Percentiles rank a stretch among this genome's conserved stretches.
Evolutionary conservation across 352 stramenopile species (phyloP).

Genomic region (Phytophthora palmivora): DNA sequence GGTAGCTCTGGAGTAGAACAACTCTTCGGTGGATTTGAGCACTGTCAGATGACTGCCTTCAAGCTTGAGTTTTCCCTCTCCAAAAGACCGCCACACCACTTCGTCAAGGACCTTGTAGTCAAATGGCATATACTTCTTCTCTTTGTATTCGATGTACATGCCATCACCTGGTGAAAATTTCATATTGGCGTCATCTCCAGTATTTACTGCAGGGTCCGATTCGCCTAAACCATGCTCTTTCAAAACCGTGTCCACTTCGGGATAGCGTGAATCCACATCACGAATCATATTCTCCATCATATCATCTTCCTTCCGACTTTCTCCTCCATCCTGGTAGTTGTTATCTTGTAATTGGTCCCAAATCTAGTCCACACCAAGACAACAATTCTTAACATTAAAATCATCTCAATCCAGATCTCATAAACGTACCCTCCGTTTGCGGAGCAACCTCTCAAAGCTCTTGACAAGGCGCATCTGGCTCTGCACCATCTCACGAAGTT

Average conservation of each 20-base stretch:
- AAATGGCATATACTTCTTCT: slow-evolving; percentile 49
- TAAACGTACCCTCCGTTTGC: slow-evolving; percentile 41
- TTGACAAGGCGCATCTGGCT: slow-evolving; percentile 45
- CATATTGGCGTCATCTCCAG: slow-evolving; percentile 25
- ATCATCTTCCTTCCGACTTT: slow-evolving; percentile 26
- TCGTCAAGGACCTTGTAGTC: slow-evolving; percentile 34
- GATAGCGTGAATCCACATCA: slow-evolving; percentile 27
- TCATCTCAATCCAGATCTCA: neutral
- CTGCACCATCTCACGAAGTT: slow-evolving; percentile 51
- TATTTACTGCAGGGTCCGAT: slow-evolving; percentile 19
- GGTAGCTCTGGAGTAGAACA: slow-evolving; percentile 26
- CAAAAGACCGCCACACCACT: slow-evolving; percentile 42
- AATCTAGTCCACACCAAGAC: slow-evolving; percentile 15
- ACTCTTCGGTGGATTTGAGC: slow-evolving; percentile 17
- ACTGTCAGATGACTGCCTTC: slow-evolving; percentile 26
- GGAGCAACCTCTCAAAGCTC: slow-evolving; percentile 48
- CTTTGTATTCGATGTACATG: slow-evolving; percentile 43
- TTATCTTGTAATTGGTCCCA: slow-evolving; percentile 40
- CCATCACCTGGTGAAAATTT: slow-evolving; percentile 33
- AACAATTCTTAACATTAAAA: slow-evolving; percentile 4
- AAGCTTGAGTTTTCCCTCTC: slow-evolving; percentile 37
- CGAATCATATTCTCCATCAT: slow-evolving; percentile 33
- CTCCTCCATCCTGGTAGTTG: slow-evolving; percentile 1
- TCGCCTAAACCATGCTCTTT: slow-evolving; percentile 23
- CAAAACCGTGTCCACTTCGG: slow-evolving; percentile 22